These are phyloP conservation scores for Pyricularia pennisetigena DNA, from an alignment of 2,329 filamentous ascomycete genomes.

Conservation along the genomic window DNA sequence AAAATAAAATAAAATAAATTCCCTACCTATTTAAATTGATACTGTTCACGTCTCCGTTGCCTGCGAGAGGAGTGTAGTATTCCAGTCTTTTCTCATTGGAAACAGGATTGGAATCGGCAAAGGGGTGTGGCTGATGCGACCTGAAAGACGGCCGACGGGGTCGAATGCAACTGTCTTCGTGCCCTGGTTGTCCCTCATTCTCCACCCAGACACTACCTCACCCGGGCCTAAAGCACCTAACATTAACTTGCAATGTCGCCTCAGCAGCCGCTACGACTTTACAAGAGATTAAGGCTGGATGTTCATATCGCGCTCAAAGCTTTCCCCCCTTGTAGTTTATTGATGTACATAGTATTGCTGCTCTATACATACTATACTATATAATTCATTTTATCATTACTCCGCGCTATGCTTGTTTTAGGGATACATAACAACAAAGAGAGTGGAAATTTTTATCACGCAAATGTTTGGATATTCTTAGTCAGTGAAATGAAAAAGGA, in stretches of 20 bases:
- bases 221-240: neutral
- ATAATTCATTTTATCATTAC: neutral
- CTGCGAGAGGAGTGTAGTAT: neutral
- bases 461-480: neutral
- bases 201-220: neutral
- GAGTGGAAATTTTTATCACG: neutral
- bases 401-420: neutral
- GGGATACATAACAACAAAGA: neutral
- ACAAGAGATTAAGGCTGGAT: neutral
- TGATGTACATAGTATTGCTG: neutral
- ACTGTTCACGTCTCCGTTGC: neutral
- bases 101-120: neutral
- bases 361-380: too few relatives aligned
- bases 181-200: neutral
- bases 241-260: neutral
- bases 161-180: neutral
- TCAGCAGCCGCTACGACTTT: neutral
- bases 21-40: neutral
- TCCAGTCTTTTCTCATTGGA: neutral
- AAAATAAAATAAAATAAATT: neutral
- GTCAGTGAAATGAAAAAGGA: neutral
- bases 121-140: neutral
- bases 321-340: neutral
- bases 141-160: neutral
- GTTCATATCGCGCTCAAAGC: neutral